phyloP scores from a whole-genome alignment of 2,329 filamentous ascomycete genomes.

The Penicillium expansum region DNA sequence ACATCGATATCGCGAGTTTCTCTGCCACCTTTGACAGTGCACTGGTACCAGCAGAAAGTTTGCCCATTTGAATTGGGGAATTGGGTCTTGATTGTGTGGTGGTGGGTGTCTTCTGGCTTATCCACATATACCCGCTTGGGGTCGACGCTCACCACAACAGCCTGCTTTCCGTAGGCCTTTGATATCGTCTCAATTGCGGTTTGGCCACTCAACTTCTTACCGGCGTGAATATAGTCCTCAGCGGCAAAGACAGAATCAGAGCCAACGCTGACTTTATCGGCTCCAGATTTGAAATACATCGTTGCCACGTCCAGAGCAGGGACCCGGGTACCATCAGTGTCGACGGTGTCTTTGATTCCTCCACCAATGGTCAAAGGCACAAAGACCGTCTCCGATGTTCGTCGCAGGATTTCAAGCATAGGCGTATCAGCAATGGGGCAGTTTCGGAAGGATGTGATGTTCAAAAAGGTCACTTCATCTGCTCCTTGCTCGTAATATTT shows the following conservation, averaged over 20 bases:
- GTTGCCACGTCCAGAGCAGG: constrained; percentile 88
- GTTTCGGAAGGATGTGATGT: constrained; percentile 97
- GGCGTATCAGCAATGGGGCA: constrained; percentile 87
- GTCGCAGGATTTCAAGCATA: constrained; percentile 90
- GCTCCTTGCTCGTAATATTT: constrained; percentile 95
- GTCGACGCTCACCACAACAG: constrained; percentile 92
- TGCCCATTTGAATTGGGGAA: constrained; percentile 73
- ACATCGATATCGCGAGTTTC: constrained; percentile 95
- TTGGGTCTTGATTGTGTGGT: constrained; percentile 71
- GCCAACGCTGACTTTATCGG: constrained; percentile 96
- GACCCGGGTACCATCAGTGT: constrained; percentile 82
- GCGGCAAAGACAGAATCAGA: constrained; percentile 91
- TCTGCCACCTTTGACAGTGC: constrained; percentile 91
- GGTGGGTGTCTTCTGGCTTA: constrained; percentile 64
- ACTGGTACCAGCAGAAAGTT: constrained; percentile 90
- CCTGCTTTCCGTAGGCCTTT: constrained; percentile 89
- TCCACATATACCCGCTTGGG: constrained; percentile 85
- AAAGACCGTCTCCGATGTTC: constrained; percentile 86
- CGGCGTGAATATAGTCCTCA: constrained; percentile 78
- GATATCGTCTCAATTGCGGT: constrained; percentile 97
- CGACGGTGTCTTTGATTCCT: constrained; percentile 88
- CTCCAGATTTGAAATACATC: constrained; percentile 95
- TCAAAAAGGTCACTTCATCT: constrained; percentile 95
- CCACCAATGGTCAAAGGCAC: constrained; percentile 94
- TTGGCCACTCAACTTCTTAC: constrained; percentile 67